Base-by-base conservation (phyloP, 257 asterid genomes). In the Echites panduratus region DNA sequence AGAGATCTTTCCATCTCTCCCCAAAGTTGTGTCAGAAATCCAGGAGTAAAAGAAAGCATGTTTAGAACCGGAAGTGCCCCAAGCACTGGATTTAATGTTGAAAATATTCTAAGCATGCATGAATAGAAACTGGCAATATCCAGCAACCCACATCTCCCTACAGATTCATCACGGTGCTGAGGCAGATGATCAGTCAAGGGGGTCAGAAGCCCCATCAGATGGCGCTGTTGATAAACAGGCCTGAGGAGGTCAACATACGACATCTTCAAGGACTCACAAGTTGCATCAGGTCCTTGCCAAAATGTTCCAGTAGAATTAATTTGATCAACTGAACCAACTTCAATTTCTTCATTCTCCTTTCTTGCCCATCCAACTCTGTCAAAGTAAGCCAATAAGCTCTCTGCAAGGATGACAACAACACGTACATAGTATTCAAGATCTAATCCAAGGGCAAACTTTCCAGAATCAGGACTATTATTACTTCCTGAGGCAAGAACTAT, bases 1-100 rank as follows among this genome's bases (percentile, higher is more conserved):
- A 91, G 84, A 70, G 73, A 77, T 65, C 82, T 85, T 76, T 94
- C 93, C 53, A 94, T 75, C 78, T 84, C 86, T 75, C 73, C 90
- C 97, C 96, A 94, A 81, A 94, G 80, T 75, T 81, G 84, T 65
- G 75, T 50, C 71, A 94, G 88, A 85, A 94, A 94, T 50, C 98
- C 97, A 67, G 97, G 97, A 76, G 99, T 83, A 86, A 94, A 94
- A 5, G 99, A 85, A 73, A 94, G 78, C 94, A 94, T 86, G 81
- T 94, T 94, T 79, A 94, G 97, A 72, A 94, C 86, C 40, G 98
- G 97, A 78, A 94, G 80, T 12, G 99, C 80, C 77, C 91, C 91
- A 77, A 80, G 83, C 79, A 80, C 81, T 32, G 96, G 96, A 83
- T 92, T 87, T 75, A 94, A 65, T 68, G 71, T 76, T 64, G 93